Evolutionary conservation across 2,329 filamentous ascomycete genomes (phyloP), one percentile per base, ranked within the genome.

Genomic region (Trichoderma polysporum): DNA sequence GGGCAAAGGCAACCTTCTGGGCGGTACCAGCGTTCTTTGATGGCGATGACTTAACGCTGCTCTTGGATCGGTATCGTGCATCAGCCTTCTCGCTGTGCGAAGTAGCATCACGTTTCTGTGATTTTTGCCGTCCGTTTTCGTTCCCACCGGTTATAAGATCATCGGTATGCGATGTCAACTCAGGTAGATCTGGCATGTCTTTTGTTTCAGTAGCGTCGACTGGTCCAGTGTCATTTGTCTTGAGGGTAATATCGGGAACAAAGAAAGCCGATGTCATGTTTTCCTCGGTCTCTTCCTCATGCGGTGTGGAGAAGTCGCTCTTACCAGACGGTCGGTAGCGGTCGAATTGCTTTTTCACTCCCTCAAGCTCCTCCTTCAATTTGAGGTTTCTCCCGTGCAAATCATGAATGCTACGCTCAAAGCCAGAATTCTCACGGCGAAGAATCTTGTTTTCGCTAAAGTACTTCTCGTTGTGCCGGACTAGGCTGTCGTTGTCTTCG

Each of bases 221-320:
- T 2, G 69, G 69, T 8, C 60, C 75, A 27, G 74, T 72, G 25
- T 78, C 76, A 63, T 81, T 79, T 4, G 77, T 79, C 65, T 84
- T 81, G 37, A 86, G 78, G 2, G 85, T 87, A 68, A 87, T 86
- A 69, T 88, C 85, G 25, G 85, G 84, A 66, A 87, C 78, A 70
- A 87, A 86, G 71, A 86, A 83, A 3, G 84, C 85, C 6, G 85
- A 87, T 0, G 85, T 87, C 82, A 87, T 85, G 69, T 86, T 85
- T 45, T 86, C 84, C 57, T 81, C 81, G 8, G 76, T 79, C 64
- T 78, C 76, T 4, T 78, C 77, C 4, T 79, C 77, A 2, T 78
- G 70, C 13, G 72, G 75, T 15, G 71, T 75, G 45, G 77, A 73
- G 15, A 79, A 73, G 63, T 81, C 76, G 2, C 78, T 75, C 70